Evolutionary conservation across 2,329 filamentous ascomycete species (phyloP).

Genomic region (Pestalotiopsis sp.): DNA sequence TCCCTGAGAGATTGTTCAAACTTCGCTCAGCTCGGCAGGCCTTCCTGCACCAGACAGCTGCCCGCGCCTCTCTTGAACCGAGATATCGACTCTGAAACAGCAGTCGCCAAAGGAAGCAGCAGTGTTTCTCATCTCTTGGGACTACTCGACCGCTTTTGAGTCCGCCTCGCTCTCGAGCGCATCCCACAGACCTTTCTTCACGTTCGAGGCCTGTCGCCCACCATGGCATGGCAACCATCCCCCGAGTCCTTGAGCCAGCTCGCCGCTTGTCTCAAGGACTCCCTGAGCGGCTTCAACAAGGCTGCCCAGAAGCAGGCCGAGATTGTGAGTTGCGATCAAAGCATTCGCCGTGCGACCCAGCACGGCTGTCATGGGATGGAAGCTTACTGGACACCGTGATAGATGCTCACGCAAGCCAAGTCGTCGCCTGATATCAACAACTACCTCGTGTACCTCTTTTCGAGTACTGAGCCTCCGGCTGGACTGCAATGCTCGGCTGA

Average conservation of each 20-base stretch:
- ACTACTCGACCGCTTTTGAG: background rate
- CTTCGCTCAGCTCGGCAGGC: background rate
- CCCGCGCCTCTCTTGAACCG: background rate
- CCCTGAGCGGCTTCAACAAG: conserved; percentile 81
- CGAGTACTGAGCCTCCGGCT: conserved; percentile 64
- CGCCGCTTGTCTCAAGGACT: conserved; percentile 86
- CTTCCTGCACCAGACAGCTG: conserved; percentile 14
- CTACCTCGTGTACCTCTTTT: conserved; percentile 91
- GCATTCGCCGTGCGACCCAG: background rate
- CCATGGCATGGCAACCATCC: conserved; percentile 92
- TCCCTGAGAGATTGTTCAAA: background rate
- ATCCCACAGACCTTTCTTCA: background rate
- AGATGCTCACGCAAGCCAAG: conserved; percentile 95
- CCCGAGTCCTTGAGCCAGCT: conserved; percentile 88
- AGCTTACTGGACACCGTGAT: background rate
- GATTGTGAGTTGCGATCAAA: conserved; percentile 59
- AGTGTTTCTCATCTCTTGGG: background rate
- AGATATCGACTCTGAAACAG: background rate
- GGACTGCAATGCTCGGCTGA: conserved; percentile 60
- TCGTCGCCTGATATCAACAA: conserved; percentile 92
- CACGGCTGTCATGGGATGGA: background rate
- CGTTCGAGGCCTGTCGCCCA: conserved; percentile 18
- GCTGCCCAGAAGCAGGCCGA: conserved; percentile 87
- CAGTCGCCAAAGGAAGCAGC: background rate
- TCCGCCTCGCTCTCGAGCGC: background rate